Base-by-base conservation (phyloP, 2,329 filamentous ascomycete genomes). In the Zymoseptoria brevis region DNA sequence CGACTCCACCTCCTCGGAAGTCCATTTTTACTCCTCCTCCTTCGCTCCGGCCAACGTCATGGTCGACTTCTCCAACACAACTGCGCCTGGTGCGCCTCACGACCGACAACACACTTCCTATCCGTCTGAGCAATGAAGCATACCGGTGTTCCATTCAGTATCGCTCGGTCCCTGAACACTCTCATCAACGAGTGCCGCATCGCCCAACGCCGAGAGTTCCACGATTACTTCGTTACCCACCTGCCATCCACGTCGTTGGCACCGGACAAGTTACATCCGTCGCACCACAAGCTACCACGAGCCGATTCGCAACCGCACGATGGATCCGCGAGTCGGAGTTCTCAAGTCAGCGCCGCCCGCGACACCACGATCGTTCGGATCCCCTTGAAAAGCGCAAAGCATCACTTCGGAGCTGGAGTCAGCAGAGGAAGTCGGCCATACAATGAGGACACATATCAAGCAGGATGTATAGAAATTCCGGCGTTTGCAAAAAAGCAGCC, bases 211-310 rank as follows among this genome's bases (percentile, higher is more conserved):
- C 75, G 78, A 60, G 67, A 66, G 63, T 97, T 97, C 74, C 91
- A 96, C 77, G 91, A 95, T 68, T 97, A 99, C 79, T 99, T 99
- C 74, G 90, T 97, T 60, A 96, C 94, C 8, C 90, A 96, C 73
- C 83, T 99, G 1, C 93, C 94, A 4, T 96, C 91, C 19, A 95
- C 91, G 13, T 96, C 92, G 3, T 81, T 96, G 51, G 89, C 96
- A 68, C 93, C 94, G 7, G 93, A 97, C 74, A 62, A 61, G 50
- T 56, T 58, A 7, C 57, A 57, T 22, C 71, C 77, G 26, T 86
- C 85, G 3, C 85, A 85, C 29, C 87, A 90, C 66, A 92, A 94
- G 73, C 83, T 96, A 5, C 92, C 92, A 54, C 88, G 91, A 67
- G 84, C 89, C 66, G 89, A 89, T 22, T 94, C 90, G 53, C 88